Conservation (phyloP, 441 rosid genomes). For the Arabidopsis hybrid region DNA sequence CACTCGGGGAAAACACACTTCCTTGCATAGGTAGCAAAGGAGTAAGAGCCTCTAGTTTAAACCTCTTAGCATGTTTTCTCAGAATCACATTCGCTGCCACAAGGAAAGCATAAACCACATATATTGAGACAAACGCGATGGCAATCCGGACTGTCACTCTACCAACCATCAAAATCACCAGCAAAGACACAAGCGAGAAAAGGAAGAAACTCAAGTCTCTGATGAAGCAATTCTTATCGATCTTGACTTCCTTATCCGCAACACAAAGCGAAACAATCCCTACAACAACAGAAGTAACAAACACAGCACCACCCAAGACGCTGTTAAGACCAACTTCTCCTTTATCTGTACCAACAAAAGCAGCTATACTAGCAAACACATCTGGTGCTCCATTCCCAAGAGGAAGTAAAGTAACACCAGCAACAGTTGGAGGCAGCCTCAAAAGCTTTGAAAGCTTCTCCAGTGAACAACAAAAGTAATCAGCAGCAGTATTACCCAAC, state of each 20-base stretch:
- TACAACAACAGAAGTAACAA: conserved; percentile 78
- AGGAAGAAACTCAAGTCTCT: conserved; percentile 80
- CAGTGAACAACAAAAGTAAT: conserved; percentile 79
- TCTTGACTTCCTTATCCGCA: conserved; percentile 47
- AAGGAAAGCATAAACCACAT: conserved; percentile 63
- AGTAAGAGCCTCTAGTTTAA: conserved; percentile 65
- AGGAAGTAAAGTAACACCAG: conserved; percentile 87
- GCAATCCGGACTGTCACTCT: conserved; percentile 70
- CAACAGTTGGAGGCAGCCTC: conserved; percentile 75
- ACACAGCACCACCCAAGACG: conserved; percentile 74
- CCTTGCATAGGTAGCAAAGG: conserved; percentile 81
- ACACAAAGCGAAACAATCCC: conserved; percentile 64
- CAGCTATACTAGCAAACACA: conserved; percentile 78
- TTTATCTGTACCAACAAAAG: conserved; percentile 57
- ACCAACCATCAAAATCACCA: conserved; percentile 60
- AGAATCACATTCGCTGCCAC: conserved; percentile 86
- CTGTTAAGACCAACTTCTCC: conserved; percentile 77
- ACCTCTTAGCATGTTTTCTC: conserved; percentile 67
- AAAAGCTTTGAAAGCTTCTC: conserved; percentile 69
- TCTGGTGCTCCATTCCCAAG: conserved; percentile 94
- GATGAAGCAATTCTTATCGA: conserved; percentile 62
- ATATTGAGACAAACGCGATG: conserved; percentile 59
- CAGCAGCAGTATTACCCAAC: conserved; percentile 86
- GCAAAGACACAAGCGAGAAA: conserved; percentile 56
- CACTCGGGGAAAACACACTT: conserved; percentile 61